Conservation (phyloP, 2,329 filamentous ascomycete species). For the Cladosporium cucumerinum region DNA sequence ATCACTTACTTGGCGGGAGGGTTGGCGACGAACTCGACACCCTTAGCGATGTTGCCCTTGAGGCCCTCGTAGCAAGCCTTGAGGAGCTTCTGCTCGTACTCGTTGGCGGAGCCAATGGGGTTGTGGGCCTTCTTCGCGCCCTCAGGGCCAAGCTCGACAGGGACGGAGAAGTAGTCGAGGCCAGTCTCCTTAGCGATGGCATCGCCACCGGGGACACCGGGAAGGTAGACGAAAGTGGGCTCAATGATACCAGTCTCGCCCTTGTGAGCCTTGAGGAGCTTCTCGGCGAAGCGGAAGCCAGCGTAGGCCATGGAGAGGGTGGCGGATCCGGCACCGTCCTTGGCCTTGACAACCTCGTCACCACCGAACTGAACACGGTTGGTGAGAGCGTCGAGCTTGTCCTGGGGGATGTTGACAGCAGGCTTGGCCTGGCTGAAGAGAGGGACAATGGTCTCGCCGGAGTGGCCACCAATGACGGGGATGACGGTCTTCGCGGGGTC, state of each 20-base stretch:
- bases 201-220: conserved; percentile 82
- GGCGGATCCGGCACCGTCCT: conserved; percentile 85
- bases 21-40: conserved; percentile 83
- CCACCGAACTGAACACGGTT: conserved; percentile 97
- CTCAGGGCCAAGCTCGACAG: conserved; percentile 79
- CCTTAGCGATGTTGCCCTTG: conserved; percentile 92
- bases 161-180: conserved; percentile 90
- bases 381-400: conserved; percentile 86
- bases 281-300: conserved; percentile 93
- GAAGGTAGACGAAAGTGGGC: conserved; percentile 93
- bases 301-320: conserved; percentile 95
- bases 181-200: conserved; percentile 80
- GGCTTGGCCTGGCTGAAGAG: conserved; percentile 91
- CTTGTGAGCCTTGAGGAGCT: conserved; percentile 80
- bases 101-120: conserved; percentile 71
- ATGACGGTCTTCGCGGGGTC: conserved; percentile 80
- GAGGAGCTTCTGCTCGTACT: conserved; percentile 85
- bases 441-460: conserved; percentile 95
- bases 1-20: conserved; percentile 70
- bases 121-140: conserved; percentile 85
- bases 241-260: conserved; percentile 92
- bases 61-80: conserved; percentile 72
- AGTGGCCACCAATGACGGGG: conserved; percentile 95
- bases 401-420: conserved; percentile 72
- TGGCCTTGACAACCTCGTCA: conserved; percentile 94